Evolutionary conservation across 164 flowering plant genomes (phyloP).

Genomic region (Buxus sempervirens): DNA sequence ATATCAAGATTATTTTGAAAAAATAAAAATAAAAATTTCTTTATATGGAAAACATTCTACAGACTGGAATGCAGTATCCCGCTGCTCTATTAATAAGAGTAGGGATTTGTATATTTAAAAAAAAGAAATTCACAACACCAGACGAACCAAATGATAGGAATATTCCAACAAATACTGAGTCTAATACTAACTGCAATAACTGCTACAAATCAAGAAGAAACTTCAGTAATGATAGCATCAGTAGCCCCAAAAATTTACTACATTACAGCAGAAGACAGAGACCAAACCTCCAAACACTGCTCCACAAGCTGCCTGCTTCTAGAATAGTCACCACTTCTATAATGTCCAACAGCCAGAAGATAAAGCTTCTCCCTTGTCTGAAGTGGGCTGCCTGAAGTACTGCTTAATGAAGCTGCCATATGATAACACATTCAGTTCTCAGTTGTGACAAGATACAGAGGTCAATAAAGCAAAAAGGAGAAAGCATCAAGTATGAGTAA

Average conservation of each 20-base stretch:
- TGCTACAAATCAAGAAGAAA: background rate
- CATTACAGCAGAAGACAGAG: conserved; percentile 1
- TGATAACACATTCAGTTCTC: background rate
- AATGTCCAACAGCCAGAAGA: conserved; percentile 89
- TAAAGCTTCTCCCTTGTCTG: conserved; percentile 75
- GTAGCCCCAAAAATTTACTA: background rate
- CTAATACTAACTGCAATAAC: background rate
- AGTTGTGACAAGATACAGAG: background rate
- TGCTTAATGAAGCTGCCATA: conserved; percentile 62
- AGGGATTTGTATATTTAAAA: no score
- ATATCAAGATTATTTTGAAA: no score
- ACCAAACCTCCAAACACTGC: conserved; percentile 70
- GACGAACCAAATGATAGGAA: background rate
- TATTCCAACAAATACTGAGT: background rate
- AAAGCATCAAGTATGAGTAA: background rate
- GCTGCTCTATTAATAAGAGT: no score
- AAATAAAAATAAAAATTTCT: no score
- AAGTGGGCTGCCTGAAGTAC: conserved; percentile 39
- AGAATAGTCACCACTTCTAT: conserved; percentile 70
- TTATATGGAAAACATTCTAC: no score
- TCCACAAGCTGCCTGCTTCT: conserved; percentile 72
- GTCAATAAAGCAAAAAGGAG: background rate
- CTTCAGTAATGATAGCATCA: background rate
- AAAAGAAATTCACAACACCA: no score
- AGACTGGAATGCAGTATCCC: no score